phyloP scores from a whole-genome alignment of 2,329 filamentous ascomycete genomes.

The Paraphaeosphaeria minitans region DNA sequence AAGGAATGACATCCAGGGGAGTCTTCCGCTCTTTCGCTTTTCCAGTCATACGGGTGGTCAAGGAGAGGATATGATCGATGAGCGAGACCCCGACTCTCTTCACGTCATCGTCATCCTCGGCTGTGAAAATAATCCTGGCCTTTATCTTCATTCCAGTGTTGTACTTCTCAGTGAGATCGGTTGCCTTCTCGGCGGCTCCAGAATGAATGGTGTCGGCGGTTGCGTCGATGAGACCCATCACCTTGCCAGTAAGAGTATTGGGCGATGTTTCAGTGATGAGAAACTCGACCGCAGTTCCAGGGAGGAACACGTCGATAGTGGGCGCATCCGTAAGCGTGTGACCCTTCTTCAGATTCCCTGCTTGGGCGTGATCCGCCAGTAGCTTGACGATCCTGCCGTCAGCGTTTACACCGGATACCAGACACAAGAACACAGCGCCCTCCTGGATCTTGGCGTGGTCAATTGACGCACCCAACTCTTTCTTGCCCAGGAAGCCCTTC shows the following conservation, averaged over 20 bases:
- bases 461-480: conserved; percentile 73
- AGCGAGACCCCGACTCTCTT: conserved; percentile 88
- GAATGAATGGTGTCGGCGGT: conserved; percentile 92
- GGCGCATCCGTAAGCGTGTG: conserved; percentile 75
- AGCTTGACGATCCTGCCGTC: conserved; percentile 87
- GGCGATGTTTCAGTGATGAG: conserved; percentile 76
- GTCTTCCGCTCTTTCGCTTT: conserved; percentile 52
- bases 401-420: conserved; percentile 74
- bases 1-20: conserved; percentile 66
- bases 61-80: conserved; percentile 77
- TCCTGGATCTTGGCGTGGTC: conserved; percentile 74
- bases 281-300: conserved; percentile 87
- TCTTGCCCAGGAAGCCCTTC: conserved; percentile 83
- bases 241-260: conserved; percentile 82
- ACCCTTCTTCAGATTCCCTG: conserved; percentile 69
- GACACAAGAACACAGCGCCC: conserved; percentile 82
- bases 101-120: conserved; percentile 75
- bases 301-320: conserved; percentile 86
- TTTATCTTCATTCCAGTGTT: conserved; percentile 84
- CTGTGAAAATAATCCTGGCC: conserved; percentile 85
- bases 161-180: conserved; percentile 76
- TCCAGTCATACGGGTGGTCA: conserved; percentile 54
- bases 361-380: conserved; percentile 72
- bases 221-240: conserved; percentile 88
- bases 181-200: conserved; percentile 70